Evolutionary conservation across 2,329 filamentous ascomycete genomes (phyloP).

Genomic region (Scedosporium apiospermum): DNA sequence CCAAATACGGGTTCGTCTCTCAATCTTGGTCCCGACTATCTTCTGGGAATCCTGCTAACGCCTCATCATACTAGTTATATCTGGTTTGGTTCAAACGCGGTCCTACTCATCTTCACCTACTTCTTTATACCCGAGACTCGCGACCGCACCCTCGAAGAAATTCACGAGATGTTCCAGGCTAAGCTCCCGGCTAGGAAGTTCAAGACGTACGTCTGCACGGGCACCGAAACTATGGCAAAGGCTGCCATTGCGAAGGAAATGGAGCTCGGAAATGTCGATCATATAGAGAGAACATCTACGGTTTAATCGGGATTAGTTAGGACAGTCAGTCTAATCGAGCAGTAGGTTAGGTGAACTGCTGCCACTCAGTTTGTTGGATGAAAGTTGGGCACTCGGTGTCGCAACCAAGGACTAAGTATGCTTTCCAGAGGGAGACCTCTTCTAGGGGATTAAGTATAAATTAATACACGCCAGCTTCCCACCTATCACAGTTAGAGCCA

Average conservation of each 20-base stretch:
- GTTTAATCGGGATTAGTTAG: background rate
- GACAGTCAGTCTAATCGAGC: too few relatives aligned
- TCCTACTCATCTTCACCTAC: slow-evolving; percentile 31
- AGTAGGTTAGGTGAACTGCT: too few relatives aligned
- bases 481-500: too few relatives aligned
- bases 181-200: slow-evolving; percentile 3
- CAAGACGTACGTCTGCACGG: slow-evolving; percentile 1
- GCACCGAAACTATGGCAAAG: background rate
- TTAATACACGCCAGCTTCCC: too few relatives aligned
- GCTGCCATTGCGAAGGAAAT: background rate
- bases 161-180: slow-evolving; percentile 15
- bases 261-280: background rate
- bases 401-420: too few relatives aligned
- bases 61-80: slow-evolving; percentile 17
- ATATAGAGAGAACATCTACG: background rate
- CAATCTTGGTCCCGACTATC: background rate
- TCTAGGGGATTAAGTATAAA: too few relatives aligned
- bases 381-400: too few relatives aligned
- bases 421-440: too few relatives aligned
- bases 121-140: slow-evolving; percentile 19
- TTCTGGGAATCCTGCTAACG: background rate
- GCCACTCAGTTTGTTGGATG: too few relatives aligned
- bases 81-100: slow-evolving; percentile 30
- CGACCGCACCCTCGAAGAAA: slow-evolving; percentile 19
- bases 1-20: slow-evolving; percentile 17